Percentiles rank a stretch among this genome's conserved stretches.
Conservation (phyloP, 164 flowering plant species). For the Sedum album region DNA sequence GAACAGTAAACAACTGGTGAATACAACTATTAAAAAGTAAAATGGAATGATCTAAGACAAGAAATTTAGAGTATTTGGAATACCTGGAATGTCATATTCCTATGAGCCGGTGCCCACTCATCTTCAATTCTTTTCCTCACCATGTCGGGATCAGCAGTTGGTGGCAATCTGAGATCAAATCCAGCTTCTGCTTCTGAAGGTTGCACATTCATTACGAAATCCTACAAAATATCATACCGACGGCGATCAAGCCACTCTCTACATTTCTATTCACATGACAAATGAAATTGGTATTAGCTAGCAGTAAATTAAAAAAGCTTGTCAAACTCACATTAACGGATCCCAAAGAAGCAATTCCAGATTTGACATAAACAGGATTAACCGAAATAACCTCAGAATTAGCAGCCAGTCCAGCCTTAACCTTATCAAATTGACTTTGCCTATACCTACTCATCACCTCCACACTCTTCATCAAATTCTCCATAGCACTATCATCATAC, state of each 20-base stretch:
- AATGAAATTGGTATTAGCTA: too few relatives aligned
- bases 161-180: conserved; percentile 73
- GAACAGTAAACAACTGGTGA: background rate
- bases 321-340: conserved; percentile 41
- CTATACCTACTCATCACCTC: conserved; percentile 58
- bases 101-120: conserved; percentile 82
- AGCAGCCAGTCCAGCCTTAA: conserved; percentile 62
- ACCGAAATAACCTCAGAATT: conserved; percentile 78
- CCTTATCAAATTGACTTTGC: conserved; percentile 64
- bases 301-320: conserved; percentile 7
- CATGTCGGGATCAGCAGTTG: conserved; percentile 63
- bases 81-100: conserved; percentile 81
- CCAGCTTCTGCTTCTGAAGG: conserved; percentile 98
- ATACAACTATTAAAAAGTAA: background rate
- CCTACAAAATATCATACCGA: conserved; percentile 32
- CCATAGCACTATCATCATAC: conserved; percentile 79
- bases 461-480: conserved; percentile 84
- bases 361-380: conserved; percentile 72
- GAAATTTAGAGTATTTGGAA: background rate
- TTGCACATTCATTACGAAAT: conserved; percentile 95
- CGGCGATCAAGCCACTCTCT: background rate
- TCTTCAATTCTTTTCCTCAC: conserved; percentile 57
- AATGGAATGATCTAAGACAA: background rate
- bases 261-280: too few relatives aligned
- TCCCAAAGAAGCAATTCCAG: conserved; percentile 62